These are phyloP conservation scores for Jaltomata sinuosa DNA, from an alignment of 257 asterid genomes.

Conservation along the genomic window DNA sequence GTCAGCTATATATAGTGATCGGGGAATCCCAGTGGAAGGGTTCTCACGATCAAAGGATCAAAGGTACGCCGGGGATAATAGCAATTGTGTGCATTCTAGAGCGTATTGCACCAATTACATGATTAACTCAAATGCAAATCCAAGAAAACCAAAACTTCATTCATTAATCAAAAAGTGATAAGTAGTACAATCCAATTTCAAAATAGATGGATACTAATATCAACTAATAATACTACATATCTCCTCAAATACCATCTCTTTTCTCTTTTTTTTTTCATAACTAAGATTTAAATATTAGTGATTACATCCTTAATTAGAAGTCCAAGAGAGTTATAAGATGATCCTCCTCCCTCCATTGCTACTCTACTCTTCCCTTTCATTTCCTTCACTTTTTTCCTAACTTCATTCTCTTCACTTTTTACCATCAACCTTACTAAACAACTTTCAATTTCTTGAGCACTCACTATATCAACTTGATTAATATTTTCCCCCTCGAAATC, in stretches of 20 bases:
- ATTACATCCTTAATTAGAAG: constrained; percentile 4
- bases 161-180: background rate
- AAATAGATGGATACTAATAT: background rate
- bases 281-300: background rate
- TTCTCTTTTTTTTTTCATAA: background rate
- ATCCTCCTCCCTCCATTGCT: constrained; percentile 12
- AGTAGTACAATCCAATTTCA: background rate
- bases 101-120: no score
- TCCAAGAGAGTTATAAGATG: constrained; percentile 9
- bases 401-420: constrained; percentile 13
- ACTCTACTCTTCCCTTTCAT: constrained; percentile 14
- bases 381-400: constrained; percentile 38
- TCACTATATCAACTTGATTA: background rate
- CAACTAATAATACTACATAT: background rate
- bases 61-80: no score
- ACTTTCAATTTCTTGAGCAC: constrained; percentile 3
- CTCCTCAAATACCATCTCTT: background rate
- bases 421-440: background rate
- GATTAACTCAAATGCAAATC: no score
- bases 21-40: no score
- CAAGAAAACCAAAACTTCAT: no score
- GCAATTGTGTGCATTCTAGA: no score
- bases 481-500: background rate
- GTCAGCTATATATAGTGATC: no score
- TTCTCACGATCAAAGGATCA: no score